These are phyloP conservation scores for Paracamarosporium sp. DNA, from an alignment of 2,329 filamentous ascomycete species.

Conservation along the genomic window DNA sequence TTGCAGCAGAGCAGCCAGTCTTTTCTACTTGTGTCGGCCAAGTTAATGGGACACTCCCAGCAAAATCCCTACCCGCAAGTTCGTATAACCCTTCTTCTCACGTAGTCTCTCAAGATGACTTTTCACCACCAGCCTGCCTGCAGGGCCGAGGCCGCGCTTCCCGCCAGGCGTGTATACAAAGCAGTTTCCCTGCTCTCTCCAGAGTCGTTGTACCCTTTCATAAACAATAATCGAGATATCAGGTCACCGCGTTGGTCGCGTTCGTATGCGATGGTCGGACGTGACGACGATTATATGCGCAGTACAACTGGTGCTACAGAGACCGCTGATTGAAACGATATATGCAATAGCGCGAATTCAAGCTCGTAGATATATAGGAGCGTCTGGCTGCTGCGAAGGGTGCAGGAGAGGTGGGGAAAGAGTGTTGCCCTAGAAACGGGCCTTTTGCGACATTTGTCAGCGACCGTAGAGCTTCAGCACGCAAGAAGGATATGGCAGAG, in stretches of 20 bases:
- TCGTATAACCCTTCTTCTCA: background rate
- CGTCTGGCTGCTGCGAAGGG: background rate
- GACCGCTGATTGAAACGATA: background rate
- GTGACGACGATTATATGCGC: background rate
- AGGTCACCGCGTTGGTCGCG: background rate
- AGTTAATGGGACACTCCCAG: slow-evolving; percentile 16
- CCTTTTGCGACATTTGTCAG: slow-evolving; percentile 3
- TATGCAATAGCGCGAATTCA: background rate
- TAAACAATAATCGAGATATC: background rate
- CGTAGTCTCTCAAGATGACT: background rate
- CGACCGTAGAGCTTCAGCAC: background rate
- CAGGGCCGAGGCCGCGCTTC: background rate
- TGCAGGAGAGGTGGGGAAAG: background rate
- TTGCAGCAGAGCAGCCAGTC: background rate
- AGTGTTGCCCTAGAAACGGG: slow-evolving; percentile 6
- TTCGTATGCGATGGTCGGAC: background rate
- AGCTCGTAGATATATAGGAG: background rate
- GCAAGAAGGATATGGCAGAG: background rate
- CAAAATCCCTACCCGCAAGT: too few species aligned
- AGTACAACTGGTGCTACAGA: background rate
- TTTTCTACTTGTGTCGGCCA: slow-evolving; percentile 13
- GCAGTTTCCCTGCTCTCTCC: background rate
- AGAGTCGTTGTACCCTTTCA: background rate
- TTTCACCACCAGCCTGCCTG: background rate
- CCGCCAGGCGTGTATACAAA: background rate